These are phyloP conservation scores for Dichotomocladium elegans DNA, from an alignment of 371 early-diverging fungal genomes.

Conservation along the genomic window DNA sequence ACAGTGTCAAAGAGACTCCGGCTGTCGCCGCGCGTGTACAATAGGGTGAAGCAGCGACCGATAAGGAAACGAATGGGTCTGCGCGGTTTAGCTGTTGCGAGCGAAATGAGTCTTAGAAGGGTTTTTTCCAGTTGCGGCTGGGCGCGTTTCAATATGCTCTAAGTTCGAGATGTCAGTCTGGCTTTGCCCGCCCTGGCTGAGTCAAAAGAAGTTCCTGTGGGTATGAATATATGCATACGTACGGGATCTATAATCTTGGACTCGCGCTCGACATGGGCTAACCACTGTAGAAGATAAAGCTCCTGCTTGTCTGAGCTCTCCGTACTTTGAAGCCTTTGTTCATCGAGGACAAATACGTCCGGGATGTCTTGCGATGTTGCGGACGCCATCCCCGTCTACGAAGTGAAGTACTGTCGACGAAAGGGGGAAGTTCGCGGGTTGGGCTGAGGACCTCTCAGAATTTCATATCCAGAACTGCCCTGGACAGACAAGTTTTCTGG, in stretches of 20 bases:
- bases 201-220: not conserved
- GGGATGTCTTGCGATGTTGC: conserved; percentile 14
- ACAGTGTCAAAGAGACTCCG: conserved; percentile 78
- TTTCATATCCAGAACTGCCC: too few species aligned
- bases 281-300: conserved; percentile 76
- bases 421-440: too few species aligned
- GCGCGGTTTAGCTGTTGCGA: conserved; percentile 67
- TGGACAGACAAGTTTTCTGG: too few species aligned
- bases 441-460: too few species aligned
- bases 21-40: conserved; percentile 72
- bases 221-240: conserved; percentile 7
- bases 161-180: conserved; percentile 1
- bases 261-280: conserved; percentile 70
- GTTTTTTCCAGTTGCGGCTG: conserved; percentile 70
- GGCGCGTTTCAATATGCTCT: conserved; percentile 59
- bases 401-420: too few species aligned
- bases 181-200: not conserved
- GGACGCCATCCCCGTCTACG: not conserved
- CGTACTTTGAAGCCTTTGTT: conserved; percentile 50
- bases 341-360: conserved; percentile 58
- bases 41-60: conserved; percentile 66
- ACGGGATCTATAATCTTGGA: conserved; percentile 50
- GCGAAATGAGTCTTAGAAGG: conserved; percentile 60
- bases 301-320: conserved; percentile 74
- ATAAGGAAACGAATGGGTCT: conserved; percentile 76